phyloP scores from a whole-genome alignment of 192 early-diverging fungal species.

The Coemansia sp. region DNA sequence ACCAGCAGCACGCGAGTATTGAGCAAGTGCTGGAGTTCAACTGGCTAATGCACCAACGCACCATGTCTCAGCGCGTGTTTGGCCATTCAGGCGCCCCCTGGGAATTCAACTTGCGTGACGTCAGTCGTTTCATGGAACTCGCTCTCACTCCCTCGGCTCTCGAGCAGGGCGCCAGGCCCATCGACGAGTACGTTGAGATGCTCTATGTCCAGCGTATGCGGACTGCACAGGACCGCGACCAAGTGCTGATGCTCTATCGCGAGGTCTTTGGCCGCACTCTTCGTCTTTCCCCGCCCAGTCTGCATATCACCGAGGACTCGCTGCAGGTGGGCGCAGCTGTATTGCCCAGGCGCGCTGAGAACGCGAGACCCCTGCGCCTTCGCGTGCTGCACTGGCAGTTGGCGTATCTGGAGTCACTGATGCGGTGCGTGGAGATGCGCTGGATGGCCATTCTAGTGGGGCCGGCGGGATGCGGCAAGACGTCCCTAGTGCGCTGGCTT shows the following conservation, averaged over 20 bases:
- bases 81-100: slow-evolving; percentile 81
- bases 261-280: slow-evolving; percentile 54
- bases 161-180: slow-evolving; percentile 15
- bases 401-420: slow-evolving; percentile 68
- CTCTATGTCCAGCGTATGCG: slow-evolving; percentile 92
- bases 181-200: slow-evolving; percentile 69
- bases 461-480: slow-evolving; percentile 82
- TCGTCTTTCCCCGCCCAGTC: slow-evolving; percentile 7
- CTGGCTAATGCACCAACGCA: slow-evolving; percentile 78
- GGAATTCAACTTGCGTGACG: slow-evolving; percentile 99
- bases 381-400: slow-evolving; percentile 69
- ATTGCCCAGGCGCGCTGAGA: slow-evolving; percentile 49
- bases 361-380: slow-evolving; percentile 39
- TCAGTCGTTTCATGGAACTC: slow-evolving; percentile 90
- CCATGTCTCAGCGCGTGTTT: slow-evolving; percentile 76
- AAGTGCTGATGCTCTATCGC: slow-evolving; percentile 58
- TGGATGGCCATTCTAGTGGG: slow-evolving; percentile 94
- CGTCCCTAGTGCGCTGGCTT: slow-evolving; percentile 78
- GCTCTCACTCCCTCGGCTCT: slow-evolving; percentile 35
- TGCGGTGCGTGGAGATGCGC: slow-evolving; percentile 83
- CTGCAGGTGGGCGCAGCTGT: slow-evolving; percentile 66
- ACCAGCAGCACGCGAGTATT: slow-evolving; percentile 51
- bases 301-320: slow-evolving; percentile 54
- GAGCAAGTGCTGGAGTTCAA: slow-evolving; percentile 66
- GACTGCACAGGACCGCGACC: slow-evolving; percentile 67